phyloP scores from a whole-genome alignment of 108 stramenopile species.

The Cyclotella sp. region DNA sequence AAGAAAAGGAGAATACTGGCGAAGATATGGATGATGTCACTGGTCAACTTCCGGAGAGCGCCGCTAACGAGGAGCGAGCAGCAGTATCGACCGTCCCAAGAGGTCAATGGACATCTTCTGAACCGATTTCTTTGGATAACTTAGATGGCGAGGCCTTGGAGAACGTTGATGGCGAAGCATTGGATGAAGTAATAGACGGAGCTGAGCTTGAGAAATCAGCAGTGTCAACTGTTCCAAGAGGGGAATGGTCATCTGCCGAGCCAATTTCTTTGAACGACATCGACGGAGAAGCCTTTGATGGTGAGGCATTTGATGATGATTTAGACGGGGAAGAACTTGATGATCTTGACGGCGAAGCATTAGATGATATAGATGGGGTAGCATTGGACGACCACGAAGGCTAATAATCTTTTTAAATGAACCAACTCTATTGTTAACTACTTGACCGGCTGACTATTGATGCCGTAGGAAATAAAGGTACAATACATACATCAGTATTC shows the following conservation, averaged over 20 bases:
- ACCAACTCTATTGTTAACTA: no score
- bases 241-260: constrained; percentile 22
- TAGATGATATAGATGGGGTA: constrained; percentile 36
- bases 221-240: constrained; percentile 38
- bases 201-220: constrained; percentile 8
- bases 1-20: constrained; percentile 14
- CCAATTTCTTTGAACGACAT: constrained; percentile 1
- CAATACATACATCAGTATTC: no score
- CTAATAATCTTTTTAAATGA: no score
- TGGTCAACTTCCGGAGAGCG: constrained; percentile 1
- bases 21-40: constrained; percentile 8
- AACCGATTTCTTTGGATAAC: constrained; percentile 1
- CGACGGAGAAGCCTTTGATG: constrained; percentile 30
- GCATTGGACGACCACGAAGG: constrained; percentile 7
- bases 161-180: constrained; percentile 20
- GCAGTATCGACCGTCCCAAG: constrained; percentile 33
- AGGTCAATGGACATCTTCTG: constrained; percentile 37
- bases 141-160: constrained; percentile 16
- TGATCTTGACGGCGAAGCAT: constrained; percentile 29
- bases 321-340: constrained; percentile 33
- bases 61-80: constrained; percentile 6
- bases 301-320: constrained; percentile 40
- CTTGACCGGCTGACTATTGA: no score
- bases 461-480: no score
- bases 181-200: constrained; percentile 28